Conservation (phyloP, 371 early-diverging fungal species). For the Fennellomyces sp. region DNA sequence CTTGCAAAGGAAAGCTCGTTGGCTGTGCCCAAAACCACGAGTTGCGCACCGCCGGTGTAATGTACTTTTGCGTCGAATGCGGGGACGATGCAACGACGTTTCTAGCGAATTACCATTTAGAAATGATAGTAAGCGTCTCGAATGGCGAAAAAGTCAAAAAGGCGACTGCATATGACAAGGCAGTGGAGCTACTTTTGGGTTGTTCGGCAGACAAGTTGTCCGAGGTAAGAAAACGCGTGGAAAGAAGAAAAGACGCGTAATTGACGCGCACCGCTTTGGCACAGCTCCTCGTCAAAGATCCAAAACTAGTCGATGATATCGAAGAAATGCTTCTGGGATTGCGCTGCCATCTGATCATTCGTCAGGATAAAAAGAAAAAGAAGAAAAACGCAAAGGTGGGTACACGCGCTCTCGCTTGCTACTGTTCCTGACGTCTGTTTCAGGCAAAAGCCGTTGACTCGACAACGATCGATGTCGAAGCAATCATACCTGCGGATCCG, state of each 20-base stretch:
- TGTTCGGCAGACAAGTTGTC: neutral
- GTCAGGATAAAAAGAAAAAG: neutral
- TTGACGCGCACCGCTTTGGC: neutral
- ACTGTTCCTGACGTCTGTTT: no score
- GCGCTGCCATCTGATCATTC: neutral
- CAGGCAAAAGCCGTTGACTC: no score
- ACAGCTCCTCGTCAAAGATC: neutral
- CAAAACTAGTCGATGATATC: neutral
- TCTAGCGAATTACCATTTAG: neutral
- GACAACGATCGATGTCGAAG: neutral
- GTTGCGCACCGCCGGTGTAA: neutral
- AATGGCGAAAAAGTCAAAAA: neutral
- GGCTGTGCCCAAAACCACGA: neutral
- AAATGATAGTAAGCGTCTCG: slow-evolving; percentile 1
- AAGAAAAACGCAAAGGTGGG: neutral
- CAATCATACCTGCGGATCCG: slow-evolving; percentile 4
- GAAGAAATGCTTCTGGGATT: neutral
- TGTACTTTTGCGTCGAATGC: slow-evolving; percentile 9
- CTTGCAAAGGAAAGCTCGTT: neutral
- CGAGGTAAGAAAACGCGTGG: neutral
- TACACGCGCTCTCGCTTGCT: no score
- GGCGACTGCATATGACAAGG: neutral
- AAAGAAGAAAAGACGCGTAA: neutral
- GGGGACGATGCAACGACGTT: neutral
- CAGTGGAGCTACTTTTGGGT: slow-evolving; percentile 7